Base-by-base conservation (phyloP, 2,329 filamentous ascomycete species). In the Cytospora chrysosperma region DNA sequence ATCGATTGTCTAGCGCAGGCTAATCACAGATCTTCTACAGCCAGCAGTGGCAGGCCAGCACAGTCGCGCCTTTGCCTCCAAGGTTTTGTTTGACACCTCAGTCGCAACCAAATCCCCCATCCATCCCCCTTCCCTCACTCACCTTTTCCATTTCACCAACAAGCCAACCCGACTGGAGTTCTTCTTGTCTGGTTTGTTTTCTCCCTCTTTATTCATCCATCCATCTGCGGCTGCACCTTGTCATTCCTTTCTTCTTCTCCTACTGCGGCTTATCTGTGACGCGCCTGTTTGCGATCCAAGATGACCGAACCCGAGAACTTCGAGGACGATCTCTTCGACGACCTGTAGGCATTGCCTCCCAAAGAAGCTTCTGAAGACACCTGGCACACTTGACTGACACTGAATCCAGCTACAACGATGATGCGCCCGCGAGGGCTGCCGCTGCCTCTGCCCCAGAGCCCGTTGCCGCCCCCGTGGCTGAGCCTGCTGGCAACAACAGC, bases 291-390 rank as follows among this genome's bases (percentile, higher is more conserved):
- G 43, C 43, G 43, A 47, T 47, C 10, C 75, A 82, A 55, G 70
- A 93, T 93, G 90, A 85, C 89, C 34, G 91, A 93, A 71, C 81
- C 84, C 61, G 90, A 92, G 70, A 89, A 90, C 68, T 86, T 91
- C 70, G 91, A 96, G 69, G 92, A 96, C 73, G 92, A 96, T 83
- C 89, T 96, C 74, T 96, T 96, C 76, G 92, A 91, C 71, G 92
- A 96, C 79, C 84, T 96, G 92, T 96, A 79, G 77, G 91, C n/a
- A 24, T 56, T 53, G 27, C n/a, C 32, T 37, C 7, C 5, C 13
- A 17, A 15, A 28, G 1, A 15, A 3, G 19, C 12, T 9, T 27
- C 15, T 8, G n/a, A 12, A 28, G 1, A 28, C 19, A 55, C 26
- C 13, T n/a, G n/a, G n/a, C n/a, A n/a, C n/a, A n/a, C 13, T n/a